Evolutionary conservation across 257 asterid species (phyloP).

Genomic region (Solanum chmielewskii): DNA sequence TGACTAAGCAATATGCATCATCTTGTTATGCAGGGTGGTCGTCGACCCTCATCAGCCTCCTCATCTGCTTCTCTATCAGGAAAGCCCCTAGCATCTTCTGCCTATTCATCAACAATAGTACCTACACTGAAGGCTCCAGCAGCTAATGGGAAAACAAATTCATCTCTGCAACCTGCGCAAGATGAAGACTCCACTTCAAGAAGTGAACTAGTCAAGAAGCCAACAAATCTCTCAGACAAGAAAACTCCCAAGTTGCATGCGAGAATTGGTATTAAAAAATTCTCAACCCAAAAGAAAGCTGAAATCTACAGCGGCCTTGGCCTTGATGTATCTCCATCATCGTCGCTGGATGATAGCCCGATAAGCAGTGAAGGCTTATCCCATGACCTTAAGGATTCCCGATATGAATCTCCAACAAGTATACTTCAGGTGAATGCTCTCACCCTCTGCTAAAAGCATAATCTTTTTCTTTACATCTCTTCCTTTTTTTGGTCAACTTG

Average conservation of each 20-base stretch:
- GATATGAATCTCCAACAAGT: slow-evolving; percentile 10
- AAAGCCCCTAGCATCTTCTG: background rate
- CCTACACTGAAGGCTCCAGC: background rate
- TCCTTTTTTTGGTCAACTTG: background rate
- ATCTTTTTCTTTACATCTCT: background rate
- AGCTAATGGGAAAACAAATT: background rate
- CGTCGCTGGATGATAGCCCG: slow-evolving; percentile 7
- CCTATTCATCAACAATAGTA: background rate
- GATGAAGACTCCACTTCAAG: background rate
- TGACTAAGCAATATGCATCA: background rate
- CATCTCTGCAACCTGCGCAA: background rate
- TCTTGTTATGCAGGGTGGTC: background rate
- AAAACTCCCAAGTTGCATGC: background rate
- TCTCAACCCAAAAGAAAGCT: slow-evolving; percentile 6
- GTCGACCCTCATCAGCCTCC: background rate
- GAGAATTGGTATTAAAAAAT: background rate
- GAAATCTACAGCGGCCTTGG: slow-evolving; percentile 15
- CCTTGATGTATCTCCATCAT: slow-evolving; percentile 15
- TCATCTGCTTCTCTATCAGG: background rate
- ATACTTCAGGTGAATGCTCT: slow-evolving; percentile 64
- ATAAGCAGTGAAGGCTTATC: background rate
- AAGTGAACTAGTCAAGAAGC: background rate
- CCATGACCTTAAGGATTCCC: slow-evolving; percentile 1
- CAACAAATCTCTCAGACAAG: background rate
- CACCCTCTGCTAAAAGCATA: background rate